These are phyloP conservation scores for Amanita rubescens DNA, from an alignment of 768 basidiomycete genomes.

Conservation along the genomic window DNA sequence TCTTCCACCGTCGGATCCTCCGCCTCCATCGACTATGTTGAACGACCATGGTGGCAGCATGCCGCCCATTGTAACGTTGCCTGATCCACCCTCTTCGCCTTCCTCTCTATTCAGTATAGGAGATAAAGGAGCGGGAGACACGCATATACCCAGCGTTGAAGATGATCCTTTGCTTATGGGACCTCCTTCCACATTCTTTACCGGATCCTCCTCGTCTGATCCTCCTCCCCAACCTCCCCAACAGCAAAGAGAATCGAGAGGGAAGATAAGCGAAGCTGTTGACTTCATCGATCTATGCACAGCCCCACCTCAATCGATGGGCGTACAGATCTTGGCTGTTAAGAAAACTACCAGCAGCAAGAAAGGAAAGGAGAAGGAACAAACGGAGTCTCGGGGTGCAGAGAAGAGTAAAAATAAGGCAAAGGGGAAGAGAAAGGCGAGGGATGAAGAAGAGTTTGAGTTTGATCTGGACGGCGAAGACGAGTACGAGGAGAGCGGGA, in stretches of 20 bases:
- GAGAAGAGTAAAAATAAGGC: conserved; percentile 16
- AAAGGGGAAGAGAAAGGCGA: conserved; percentile 12
- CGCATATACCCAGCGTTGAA: conserved; percentile 8
- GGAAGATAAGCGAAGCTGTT: conserved; percentile 5
- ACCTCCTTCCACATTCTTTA: conserved; percentile 40
- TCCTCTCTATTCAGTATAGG: conserved; percentile 22
- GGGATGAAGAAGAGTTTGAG: conserved; percentile 9
- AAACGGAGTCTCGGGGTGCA: conserved; percentile 17
- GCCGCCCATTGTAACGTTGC: conserved; percentile 30
- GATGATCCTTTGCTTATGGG: conserved; percentile 10
- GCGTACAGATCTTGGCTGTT: neutral
- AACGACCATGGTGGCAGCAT: conserved; percentile 11
- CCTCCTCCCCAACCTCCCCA: neutral
- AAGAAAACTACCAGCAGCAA: conserved; percentile 3
- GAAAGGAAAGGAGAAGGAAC: conserved; percentile 14
- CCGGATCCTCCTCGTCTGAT: conserved; percentile 33
- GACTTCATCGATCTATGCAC: conserved; percentile 25
- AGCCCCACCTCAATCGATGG: conserved; percentile 17
- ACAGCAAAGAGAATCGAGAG: neutral
- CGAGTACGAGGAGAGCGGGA: neutral
- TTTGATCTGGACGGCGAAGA: neutral
- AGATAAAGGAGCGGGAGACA: conserved; percentile 11
- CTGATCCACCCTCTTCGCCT: conserved; percentile 24
- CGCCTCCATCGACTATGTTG: conserved; percentile 18
- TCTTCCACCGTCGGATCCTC: conserved; percentile 29